Base-by-base conservation (phyloP, 164 flowering plant species). In the Dillenia turbinata region DNA sequence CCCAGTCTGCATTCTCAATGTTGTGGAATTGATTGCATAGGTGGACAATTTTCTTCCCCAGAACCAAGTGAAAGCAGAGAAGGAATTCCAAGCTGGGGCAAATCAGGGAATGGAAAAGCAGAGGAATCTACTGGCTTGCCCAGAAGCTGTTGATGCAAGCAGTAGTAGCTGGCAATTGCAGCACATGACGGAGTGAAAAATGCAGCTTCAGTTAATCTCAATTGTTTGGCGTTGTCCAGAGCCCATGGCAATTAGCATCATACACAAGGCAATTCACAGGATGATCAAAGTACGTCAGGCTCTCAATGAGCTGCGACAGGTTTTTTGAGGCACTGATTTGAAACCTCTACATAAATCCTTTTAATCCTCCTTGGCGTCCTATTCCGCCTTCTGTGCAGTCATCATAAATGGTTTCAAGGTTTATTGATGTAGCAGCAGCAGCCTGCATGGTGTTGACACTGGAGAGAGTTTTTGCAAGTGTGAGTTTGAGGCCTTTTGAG, bases 211-310 rank as follows among this genome's bases (percentile, higher is more conserved):
- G 56, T 15, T 13, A 70, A 17, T 11, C 56, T 60, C 13, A 66
- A 14, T 12, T 63, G 16, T 24, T 55, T 53, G 56, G 75, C 71
- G 8, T 63, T 26, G 40, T 44, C 46, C n/a, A 64, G 45, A 9
- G 71, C 75, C 75, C 71, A 71, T 8, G 71, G 59, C 14, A 71
- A 26, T 57, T 62, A 9, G 67, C 70, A 63, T 71, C 75, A 54
- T 71, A 63, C 0, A 71, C 55, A 10, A 66, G 66, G 52, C 74
- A 62, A 46, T 62, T 66, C 26, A 66, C 57, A 13, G 72, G 66
- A 33, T 64, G 8, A 6, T 64, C 57, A 9, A 68, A 16, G 14
- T 50, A 11, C n/a, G 58, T 46, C 13, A 51, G 55, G n/a, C 46
- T 56, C 24, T 47, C 12, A 9, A 60, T 51, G 57, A 66, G 59